Conservation (phyloP, 1,139 yeast genomes). For the Pichia sp. region DNA sequence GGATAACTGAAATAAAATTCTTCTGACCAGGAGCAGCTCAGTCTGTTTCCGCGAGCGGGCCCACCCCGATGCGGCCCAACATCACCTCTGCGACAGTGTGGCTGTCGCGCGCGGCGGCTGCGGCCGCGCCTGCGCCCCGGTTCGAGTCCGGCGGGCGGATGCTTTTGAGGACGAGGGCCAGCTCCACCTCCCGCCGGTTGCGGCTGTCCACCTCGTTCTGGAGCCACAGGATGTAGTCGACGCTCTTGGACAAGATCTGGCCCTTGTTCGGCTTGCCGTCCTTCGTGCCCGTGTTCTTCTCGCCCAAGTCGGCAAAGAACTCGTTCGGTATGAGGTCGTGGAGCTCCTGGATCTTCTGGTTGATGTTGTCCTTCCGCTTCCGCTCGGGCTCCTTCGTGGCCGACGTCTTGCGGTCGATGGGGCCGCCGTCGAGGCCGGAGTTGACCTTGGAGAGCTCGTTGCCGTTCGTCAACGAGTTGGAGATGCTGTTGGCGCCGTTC, state of each 20-base stretch:
- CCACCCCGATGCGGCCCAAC: constrained; percentile 72
- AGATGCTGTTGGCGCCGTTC: neutral
- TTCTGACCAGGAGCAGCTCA: neutral
- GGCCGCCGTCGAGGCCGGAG: neutral
- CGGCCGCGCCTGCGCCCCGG: too few species aligned
- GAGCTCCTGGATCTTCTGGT: constrained; percentile 81
- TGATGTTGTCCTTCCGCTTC: constrained; percentile 79
- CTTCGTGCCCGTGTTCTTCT: constrained; percentile 55
- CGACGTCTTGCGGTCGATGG: neutral
- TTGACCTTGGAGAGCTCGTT: constrained; percentile 21
- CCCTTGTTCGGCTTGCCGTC: constrained; percentile 95
- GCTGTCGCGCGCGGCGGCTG: constrained; percentile 28
- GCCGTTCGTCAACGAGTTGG: too few species aligned
- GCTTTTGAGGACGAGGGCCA: constrained; percentile 22
- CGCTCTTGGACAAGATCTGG: constrained; percentile 75
- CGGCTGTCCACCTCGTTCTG: constrained; percentile 72
- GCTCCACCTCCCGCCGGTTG: constrained; percentile 72
- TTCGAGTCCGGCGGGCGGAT: neutral
- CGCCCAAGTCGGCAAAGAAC: constrained; percentile 37
- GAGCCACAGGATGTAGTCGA: constrained; percentile 69
- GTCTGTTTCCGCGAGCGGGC: constrained; percentile 49
- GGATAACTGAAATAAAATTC: too few species aligned
- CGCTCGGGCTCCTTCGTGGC: constrained; percentile 34
- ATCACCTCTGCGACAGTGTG: constrained; percentile 79
- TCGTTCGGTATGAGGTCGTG: constrained; percentile 61